These are phyloP conservation scores for Neoscytalidium dimidiatum DNA, from an alignment of 2,329 filamentous ascomycete species.

Conservation along the genomic window DNA sequence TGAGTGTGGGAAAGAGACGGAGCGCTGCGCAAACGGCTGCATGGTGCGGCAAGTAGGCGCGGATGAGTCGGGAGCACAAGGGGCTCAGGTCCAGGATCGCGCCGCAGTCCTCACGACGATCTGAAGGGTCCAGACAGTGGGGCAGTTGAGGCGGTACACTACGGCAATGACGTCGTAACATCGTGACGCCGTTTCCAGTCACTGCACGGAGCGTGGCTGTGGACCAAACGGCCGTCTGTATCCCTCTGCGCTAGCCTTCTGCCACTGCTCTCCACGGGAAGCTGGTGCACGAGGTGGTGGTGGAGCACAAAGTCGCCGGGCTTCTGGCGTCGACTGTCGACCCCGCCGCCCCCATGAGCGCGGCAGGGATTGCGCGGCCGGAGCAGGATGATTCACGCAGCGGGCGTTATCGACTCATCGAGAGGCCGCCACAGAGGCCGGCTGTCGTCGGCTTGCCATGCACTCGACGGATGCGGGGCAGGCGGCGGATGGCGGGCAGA, in stretches of 20 bases:
- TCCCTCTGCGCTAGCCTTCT: not conserved
- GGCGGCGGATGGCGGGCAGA: not conserved
- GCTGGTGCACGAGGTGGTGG: not conserved
- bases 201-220: not conserved
- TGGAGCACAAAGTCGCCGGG: not conserved
- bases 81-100: not conserved
- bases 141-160: not conserved
- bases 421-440: not conserved
- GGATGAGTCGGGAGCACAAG: not conserved
- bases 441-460: not conserved
- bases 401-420: not conserved
- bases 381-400: not conserved
- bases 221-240: not conserved
- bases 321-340: not conserved
- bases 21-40: too few relatives aligned
- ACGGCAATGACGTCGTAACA: not conserved
- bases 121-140: not conserved
- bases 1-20: too few relatives aligned
- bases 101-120: not conserved
- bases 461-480: not conserved
- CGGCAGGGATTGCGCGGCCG: not conserved
- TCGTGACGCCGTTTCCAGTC: not conserved
- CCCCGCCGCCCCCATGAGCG: not conserved
- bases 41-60: not conserved
- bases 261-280: not conserved